A percentile compares a stretch with the other conserved stretches of the same genome.
Conservation (phyloP, 2,329 filamentous ascomycete species). For the Apiospora saccharicola region DNA sequence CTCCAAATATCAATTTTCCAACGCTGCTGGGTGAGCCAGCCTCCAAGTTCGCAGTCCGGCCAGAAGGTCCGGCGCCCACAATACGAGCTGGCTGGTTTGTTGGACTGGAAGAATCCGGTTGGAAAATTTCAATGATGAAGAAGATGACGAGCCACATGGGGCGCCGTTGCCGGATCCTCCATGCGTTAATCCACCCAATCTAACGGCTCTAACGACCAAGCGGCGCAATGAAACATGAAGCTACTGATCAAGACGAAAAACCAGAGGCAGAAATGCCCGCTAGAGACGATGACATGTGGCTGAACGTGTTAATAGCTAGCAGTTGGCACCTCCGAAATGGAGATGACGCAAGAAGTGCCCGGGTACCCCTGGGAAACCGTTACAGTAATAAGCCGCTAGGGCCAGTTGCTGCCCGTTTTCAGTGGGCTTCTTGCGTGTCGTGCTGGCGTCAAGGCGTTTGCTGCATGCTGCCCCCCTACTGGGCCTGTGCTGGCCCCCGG, state of each 20-base stretch:
- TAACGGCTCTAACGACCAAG: background rate
- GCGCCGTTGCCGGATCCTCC: background rate
- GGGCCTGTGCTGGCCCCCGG: background rate
- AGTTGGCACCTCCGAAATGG: background rate
- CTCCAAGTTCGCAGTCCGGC: background rate
- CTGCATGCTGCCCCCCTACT: background rate
- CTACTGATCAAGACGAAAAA: background rate
- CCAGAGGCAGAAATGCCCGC: background rate
- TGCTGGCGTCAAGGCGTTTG: background rate
- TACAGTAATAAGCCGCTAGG: background rate
- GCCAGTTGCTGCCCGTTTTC: background rate
- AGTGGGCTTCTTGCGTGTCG: conserved; percentile 18
- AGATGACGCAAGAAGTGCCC: background rate
- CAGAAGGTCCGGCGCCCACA: background rate
- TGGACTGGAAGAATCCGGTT: background rate
- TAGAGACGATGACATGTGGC: conserved; percentile 17
- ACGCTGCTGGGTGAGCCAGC: background rate
- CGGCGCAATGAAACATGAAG: conserved; percentile 3
- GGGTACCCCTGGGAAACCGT: background rate
- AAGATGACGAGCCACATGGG: conserved; percentile 10
- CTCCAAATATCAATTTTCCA: background rate
- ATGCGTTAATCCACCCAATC: background rate
- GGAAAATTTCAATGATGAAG: conserved; percentile 2
- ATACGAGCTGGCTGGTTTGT: conserved; percentile 3
- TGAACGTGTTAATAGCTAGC: background rate